Percentiles rank a stretch among this genome's conserved stretches.
phyloP scores from a whole-genome alignment of 768 basidiomycete species.

The Serendipita vermifera region DNA sequence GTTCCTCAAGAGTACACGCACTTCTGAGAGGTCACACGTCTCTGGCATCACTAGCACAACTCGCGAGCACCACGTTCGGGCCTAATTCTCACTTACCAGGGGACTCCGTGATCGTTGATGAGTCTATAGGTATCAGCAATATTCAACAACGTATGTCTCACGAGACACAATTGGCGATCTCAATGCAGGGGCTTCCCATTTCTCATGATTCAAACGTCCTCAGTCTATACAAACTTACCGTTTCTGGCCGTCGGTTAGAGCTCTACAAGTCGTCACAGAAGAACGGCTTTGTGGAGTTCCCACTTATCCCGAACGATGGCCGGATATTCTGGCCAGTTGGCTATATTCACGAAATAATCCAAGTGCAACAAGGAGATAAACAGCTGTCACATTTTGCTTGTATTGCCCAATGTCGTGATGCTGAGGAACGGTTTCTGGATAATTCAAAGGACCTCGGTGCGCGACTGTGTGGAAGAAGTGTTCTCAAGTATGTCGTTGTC shows the following conservation, averaged over 20 bases:
- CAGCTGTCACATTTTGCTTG: background rate
- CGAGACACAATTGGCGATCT: background rate
- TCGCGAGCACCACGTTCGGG: background rate
- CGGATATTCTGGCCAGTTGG: background rate
- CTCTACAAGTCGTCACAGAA: background rate
- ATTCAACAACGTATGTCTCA: background rate
- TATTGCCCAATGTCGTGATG: background rate
- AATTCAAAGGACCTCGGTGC: background rate
- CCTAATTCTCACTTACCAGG: background rate
- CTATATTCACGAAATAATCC: background rate
- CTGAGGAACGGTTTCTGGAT: background rate
- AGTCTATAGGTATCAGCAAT: background rate
- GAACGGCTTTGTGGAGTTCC: too few relatives aligned
- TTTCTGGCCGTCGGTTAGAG: background rate
- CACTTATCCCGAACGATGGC: background rate
- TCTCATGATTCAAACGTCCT: background rate
- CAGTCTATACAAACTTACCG: background rate
- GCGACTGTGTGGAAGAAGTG: background rate
- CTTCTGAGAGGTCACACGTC: background rate
- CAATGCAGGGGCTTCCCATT: background rate
- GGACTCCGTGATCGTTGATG: background rate
- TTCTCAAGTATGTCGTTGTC: background rate
- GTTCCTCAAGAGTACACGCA: background rate
- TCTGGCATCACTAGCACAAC: background rate
- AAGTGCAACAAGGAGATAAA: background rate